Evolutionary conservation across 2,329 filamentous ascomycete genomes (phyloP).

Genomic region (Proliferodiscus dingleyae): DNA sequence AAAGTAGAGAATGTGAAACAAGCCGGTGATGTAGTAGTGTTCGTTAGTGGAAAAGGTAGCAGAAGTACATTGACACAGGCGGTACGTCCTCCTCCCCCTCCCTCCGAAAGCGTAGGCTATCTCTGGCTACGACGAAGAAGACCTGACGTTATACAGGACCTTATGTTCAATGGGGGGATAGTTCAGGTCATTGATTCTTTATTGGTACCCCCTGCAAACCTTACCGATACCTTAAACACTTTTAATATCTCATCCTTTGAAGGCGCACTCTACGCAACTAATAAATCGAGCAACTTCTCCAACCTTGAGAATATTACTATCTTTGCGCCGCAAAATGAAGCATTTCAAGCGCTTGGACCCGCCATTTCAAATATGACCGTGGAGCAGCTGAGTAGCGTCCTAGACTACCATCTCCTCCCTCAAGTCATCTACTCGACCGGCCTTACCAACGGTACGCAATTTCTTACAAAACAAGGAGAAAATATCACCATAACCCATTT

Average conservation of each 20-base stretch:
- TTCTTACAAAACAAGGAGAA: constrained; percentile 26
- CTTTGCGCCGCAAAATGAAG: constrained; percentile 33
- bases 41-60: constrained; percentile 37
- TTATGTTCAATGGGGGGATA: constrained; percentile 44
- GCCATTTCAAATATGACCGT: constrained; percentile 29
- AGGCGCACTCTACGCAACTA: constrained; percentile 32
- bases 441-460: constrained; percentile 29
- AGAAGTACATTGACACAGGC: constrained; percentile 38
- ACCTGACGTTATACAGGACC: constrained; percentile 34
- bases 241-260: constrained; percentile 36
- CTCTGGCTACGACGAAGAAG: background rate
- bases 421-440: constrained; percentile 29
- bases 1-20: constrained; percentile 39
- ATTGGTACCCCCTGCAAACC: constrained; percentile 41
- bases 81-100: constrained; percentile 10
- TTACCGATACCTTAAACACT: constrained; percentile 33
- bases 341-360: constrained; percentile 34
- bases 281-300: constrained; percentile 33
- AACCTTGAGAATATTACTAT: constrained; percentile 47
- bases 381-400: constrained; percentile 27
- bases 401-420: constrained; percentile 34
- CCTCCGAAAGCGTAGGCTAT: background rate
- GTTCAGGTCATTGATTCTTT: constrained; percentile 50
- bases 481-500: constrained; percentile 34
- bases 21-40: constrained; percentile 38